A percentile compares a stretch with the other conserved stretches of the same genome.
Evolutionary conservation across 768 basidiomycete species (phyloP).

Genomic region (Lactifluus hygrophoroides): DNA sequence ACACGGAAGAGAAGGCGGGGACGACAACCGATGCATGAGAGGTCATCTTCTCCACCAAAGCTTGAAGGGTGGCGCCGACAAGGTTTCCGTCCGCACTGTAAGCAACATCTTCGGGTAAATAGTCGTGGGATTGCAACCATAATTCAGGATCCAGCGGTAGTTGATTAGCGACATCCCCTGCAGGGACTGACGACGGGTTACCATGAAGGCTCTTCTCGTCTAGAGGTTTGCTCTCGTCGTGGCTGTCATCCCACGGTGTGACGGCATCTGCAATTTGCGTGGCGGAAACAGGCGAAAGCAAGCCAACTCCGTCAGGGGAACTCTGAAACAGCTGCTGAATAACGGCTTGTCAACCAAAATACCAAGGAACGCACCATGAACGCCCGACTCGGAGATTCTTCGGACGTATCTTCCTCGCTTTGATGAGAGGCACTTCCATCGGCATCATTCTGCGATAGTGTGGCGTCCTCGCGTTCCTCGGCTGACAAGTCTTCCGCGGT

Average conservation of each 20-base stretch:
- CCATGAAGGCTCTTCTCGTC: constrained; percentile 51
- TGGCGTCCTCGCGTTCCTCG: neutral
- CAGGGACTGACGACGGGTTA: constrained; percentile 42
- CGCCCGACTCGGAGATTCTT: neutral
- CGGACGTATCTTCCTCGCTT: neutral
- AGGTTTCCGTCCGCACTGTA: constrained; percentile 88
- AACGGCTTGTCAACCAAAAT: neutral
- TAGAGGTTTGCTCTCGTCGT: constrained; percentile 29
- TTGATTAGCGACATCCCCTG: constrained; percentile 26
- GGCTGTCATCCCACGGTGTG: constrained; percentile 52
- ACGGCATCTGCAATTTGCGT: constrained; percentile 43
- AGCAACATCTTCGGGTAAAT: constrained; percentile 73
- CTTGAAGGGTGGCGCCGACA: constrained; percentile 82
- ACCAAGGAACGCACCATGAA: constrained; percentile 3
- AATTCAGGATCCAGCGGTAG: constrained; percentile 34
- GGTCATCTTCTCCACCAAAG: constrained; percentile 95
- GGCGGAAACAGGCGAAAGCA: constrained; percentile 44
- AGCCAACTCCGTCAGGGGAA: constrained; percentile 32
- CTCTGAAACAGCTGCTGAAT: neutral
- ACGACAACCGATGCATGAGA: constrained; percentile 90
- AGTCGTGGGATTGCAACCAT: constrained; percentile 67
- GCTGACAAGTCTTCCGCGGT: neutral
- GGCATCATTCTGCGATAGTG: neutral
- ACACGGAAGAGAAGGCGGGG: constrained; percentile 75
- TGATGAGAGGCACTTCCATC: neutral